Evolutionary conservation across 257 asterid species (phyloP), one percentile per base, ranked within the genome.

Genomic region (Knoxia roxburghii): DNA sequence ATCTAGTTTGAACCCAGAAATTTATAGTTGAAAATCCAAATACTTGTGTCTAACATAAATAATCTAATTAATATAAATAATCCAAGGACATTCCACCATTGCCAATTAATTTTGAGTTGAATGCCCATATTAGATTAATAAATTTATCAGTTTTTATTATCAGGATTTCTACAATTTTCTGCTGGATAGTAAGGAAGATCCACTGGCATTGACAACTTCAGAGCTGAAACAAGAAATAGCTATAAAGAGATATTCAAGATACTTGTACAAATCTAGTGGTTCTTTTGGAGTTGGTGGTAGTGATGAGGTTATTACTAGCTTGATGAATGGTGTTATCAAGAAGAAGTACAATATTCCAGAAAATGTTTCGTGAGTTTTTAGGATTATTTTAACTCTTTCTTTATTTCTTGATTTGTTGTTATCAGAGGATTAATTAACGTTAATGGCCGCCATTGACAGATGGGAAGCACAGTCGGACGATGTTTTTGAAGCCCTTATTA

Each of bases 91-190:
- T n/a, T n/a, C n/a, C n/a, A n/a, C n/a, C n/a, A n/a, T n/a, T n/a
- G n/a, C n/a, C n/a, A n/a, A n/a, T n/a, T n/a, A n/a, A n/a, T n/a
- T n/a, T n/a, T n/a, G n/a, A n/a, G n/a, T n/a, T n/a, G n/a, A n/a
- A n/a, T n/a, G n/a, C n/a, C n/a, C n/a, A n/a, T n/a, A n/a, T n/a
- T n/a, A n/a, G n/a, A n/a, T n/a, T n/a, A n/a, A n/a, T n/a, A n/a
- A n/a, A 37, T 37, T 37, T 37, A 9, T 37, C 4, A 3, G 4
- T 66, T 51, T 24, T 15, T 21, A 27, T 53, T 37, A 48, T 49
- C 78, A 93, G 99, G 95, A 94, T 73, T 90, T 90, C 85, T 94
- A 90, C 85, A 90, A 94, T 61, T 94, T 90, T 71, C 43, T 90
- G 64, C 75, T 88, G 88, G 99, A 90, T 78, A 67, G 87, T 6